Evolutionary conservation across 129 eudicot species (phyloP), one percentile per base, ranked within the genome.

Genomic region (Centella asiatica): DNA sequence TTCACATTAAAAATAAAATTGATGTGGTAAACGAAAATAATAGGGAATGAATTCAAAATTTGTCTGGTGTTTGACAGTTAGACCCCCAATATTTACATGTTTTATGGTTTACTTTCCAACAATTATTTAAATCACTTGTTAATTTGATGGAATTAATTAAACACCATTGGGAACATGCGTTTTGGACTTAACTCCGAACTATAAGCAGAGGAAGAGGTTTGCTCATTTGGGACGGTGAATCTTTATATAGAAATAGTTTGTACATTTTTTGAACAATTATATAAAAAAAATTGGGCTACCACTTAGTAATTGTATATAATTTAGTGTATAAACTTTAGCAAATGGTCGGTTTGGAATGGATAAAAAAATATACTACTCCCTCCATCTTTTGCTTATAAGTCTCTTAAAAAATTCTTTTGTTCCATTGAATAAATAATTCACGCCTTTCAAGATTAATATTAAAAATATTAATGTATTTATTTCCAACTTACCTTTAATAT

Each of bases 311-410:
- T n/a, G n/a, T n/a, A n/a, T n/a, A n/a, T n/a, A n/a, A n/a, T n/a
- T n/a, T n/a, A n/a, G n/a, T n/a, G n/a, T n/a, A n/a, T n/a, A n/a
- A n/a, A n/a, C n/a, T n/a, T n/a, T n/a, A 0, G 39, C 3, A 10
- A 27, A 54, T 54, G 60, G 60, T 54, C 40, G 60, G 60, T 54
- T 54, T 54, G 60, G 24, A 54, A 5, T 54, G 60, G 28, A 14
- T 0, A 25, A n/a, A n/a, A n/a, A n/a, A n/a, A 14, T 46, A 1
- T 51, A 9, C 17, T 49, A 24, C 53, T 20, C 19, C 22, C n/a
- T n/a, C n/a, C n/a, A n/a, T n/a, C n/a, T n/a, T n/a, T n/a, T n/a
- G n/a, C n/a, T n/a, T n/a, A n/a, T n/a, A n/a, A n/a, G n/a, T n/a
- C n/a, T n/a, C n/a, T n/a, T n/a, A n/a, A n/a, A n/a, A n/a, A n/a